phyloP scores from a whole-genome alignment of 768 basidiomycete species.

The Hygrophorus russula region DNA sequence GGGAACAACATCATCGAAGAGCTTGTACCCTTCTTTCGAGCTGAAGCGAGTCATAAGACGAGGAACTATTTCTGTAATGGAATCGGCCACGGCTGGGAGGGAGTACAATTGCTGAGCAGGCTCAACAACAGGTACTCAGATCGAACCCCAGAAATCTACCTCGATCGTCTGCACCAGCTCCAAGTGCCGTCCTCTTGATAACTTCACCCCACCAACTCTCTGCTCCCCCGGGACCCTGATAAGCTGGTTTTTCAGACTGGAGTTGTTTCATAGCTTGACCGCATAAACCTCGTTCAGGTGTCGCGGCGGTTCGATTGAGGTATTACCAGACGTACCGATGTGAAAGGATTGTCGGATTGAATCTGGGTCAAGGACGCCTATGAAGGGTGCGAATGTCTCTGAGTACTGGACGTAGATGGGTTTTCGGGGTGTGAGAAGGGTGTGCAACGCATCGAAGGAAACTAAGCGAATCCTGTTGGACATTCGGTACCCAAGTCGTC shows the following conservation, averaged over 20 bases:
- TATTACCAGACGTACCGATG: conserved; percentile 31
- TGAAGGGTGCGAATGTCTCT: conserved; percentile 51
- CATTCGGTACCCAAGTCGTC: too few relatives aligned
- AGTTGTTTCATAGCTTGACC: conserved; percentile 29
- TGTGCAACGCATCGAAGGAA: conserved; percentile 72
- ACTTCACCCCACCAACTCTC: conserved; percentile 72
- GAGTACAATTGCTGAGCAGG: neutral
- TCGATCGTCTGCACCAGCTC: conserved; percentile 54
- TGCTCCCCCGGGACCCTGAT: conserved; percentile 32
- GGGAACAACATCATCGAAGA: conserved; percentile 39
- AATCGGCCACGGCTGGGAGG: conserved; percentile 37
- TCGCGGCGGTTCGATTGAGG: neutral
- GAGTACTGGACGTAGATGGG: conserved; percentile 62
- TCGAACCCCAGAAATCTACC: conserved; percentile 22
- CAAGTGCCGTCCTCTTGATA: conserved; percentile 60
- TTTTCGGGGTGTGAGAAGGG: conserved; percentile 56
- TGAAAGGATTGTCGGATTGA: conserved; percentile 49
- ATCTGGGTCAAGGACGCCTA: conserved; percentile 48
- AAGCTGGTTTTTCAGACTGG: conserved; percentile 50
- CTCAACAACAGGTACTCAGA: neutral
- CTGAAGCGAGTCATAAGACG: conserved; percentile 58
- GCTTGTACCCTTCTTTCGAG: conserved; percentile 56
- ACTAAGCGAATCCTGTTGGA: conserved; percentile 39
- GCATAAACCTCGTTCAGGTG: conserved; percentile 3
- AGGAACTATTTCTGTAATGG: conserved; percentile 46